phyloP scores from a whole-genome alignment of 345 rosid species.

The Populus simonii region DNA sequence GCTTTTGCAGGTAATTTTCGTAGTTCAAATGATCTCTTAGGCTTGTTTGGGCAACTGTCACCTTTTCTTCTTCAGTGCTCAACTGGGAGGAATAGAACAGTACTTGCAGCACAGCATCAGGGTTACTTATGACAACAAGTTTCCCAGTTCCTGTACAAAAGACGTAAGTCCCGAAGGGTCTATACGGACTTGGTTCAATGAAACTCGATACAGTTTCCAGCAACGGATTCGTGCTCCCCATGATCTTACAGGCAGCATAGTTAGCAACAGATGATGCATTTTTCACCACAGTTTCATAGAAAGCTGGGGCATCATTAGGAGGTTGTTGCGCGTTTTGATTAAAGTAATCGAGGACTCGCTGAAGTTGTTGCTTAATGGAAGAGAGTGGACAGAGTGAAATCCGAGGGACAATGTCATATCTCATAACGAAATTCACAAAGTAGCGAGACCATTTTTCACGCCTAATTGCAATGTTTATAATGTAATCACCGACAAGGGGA shows the following conservation, averaged over 20 bases:
- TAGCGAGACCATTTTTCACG: conserved; percentile 65
- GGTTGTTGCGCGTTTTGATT: conserved; percentile 21
- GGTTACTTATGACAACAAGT: conserved; percentile 50
- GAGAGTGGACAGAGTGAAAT: conserved; percentile 54
- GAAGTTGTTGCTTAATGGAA: conserved; percentile 27
- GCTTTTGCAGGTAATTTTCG: conserved; percentile 23
- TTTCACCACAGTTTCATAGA: conserved; percentile 50
- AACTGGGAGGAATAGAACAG: conserved; percentile 64
- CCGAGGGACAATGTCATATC: conserved; percentile 70
- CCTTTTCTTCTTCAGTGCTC: conserved; percentile 29
- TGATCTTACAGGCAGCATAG: conserved; percentile 56
- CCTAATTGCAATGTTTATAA: conserved; percentile 60
- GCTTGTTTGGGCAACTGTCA: conserved; percentile 34
- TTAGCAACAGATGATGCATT: conserved; percentile 52
- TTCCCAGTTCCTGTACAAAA: conserved; percentile 48
- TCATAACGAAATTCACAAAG: conserved; percentile 60
- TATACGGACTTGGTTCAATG: conserved; percentile 67
- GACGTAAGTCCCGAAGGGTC: conserved; percentile 70
- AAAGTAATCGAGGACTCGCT: conserved; percentile 27
- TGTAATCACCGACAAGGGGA: conserved; percentile 62
- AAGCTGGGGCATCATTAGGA: conserved; percentile 7
- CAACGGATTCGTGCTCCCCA: conserved; percentile 63
- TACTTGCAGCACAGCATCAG: conserved; percentile 71
- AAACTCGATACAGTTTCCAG: conserved; percentile 55
- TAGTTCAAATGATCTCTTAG: conserved; percentile 47